Evolutionary conservation across 371 early-diverging fungal genomes (phyloP), one percentile per base, ranked within the genome.

Genomic region (Mucor ambiguus): DNA sequence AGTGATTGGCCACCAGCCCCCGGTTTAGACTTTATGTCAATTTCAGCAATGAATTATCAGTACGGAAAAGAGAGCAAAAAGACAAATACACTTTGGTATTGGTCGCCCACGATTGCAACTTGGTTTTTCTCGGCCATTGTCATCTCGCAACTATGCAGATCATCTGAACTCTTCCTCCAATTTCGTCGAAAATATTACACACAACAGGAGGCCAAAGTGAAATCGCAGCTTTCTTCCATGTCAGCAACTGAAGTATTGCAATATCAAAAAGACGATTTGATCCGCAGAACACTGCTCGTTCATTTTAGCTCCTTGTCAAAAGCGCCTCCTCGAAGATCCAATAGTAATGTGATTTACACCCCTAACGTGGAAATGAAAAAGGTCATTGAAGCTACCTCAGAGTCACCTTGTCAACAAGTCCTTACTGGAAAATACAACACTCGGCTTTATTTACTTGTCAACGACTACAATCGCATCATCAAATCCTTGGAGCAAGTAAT

Each of bases 81-180:
- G 18, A 38, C 69, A 7, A 61, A 80, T 38, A 37, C 55, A 43
- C 37, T 54, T 18, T 86, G 87, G 77, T 83, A 82, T 58, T 86
- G 87, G 86, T 79, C 86, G 10, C 89, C 90, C 44, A 80, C 83
- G 4, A 73, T 71, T 2, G 83, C 85, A 29, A 81, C 83, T 1
- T 91, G 88, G 78, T 28, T 82, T 3, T 84, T 87, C 44, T 84
- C 88, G 0, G 54, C 72, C 3, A 63, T 87, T 26, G 66, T 90
- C 35, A 59, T 76, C 11, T 74, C 60, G 20, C 79, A 85, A 52
- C 63, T 88, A 38, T 79, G 73, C 43, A 73, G 77, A 41, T 77
- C 83, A 37, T 84, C 84, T 58, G 66, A 68, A 29, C 72, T 75
- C 26, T 92, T 85, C 64, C 71, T 87, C 12, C 49, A 46, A 22